These are phyloP conservation scores for Fusarium sp. DNA, from an alignment of 2,329 filamentous ascomycete genomes.

Conservation along the genomic window DNA sequence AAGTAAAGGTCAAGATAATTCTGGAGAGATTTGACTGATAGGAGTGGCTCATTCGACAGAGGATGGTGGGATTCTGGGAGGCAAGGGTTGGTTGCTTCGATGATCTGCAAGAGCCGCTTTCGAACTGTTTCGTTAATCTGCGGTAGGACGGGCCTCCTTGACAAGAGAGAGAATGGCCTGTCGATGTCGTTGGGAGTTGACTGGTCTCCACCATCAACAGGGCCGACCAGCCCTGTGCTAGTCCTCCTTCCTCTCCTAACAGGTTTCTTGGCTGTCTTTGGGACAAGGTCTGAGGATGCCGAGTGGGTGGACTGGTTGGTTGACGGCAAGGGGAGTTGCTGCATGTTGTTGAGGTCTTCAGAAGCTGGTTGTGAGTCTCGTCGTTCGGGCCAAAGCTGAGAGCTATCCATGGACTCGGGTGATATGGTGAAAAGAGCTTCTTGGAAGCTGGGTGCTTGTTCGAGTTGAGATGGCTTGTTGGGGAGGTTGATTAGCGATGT, in stretches of 20 bases:
- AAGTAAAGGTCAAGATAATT: constrained; percentile 71
- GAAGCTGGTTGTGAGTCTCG: neutral
- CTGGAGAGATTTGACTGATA: constrained; percentile 64
- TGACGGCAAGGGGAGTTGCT: neutral
- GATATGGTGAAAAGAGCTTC: constrained; percentile 19
- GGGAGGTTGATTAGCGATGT: constrained; percentile 2
- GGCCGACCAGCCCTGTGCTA: neutral
- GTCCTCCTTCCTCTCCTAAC: neutral
- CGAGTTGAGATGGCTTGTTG: neutral
- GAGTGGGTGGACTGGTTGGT: neutral
- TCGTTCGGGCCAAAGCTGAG: constrained; percentile 27
- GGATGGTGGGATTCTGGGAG: constrained; percentile 54
- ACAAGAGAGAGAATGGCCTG: constrained; percentile 45
- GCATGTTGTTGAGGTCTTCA: neutral
- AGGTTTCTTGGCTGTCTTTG: neutral
- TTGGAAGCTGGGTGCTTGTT: constrained; percentile 4
- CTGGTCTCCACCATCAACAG: neutral
- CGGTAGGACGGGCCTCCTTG: constrained; percentile 34
- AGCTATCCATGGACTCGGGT: constrained; percentile 37
- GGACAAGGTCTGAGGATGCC: neutral
- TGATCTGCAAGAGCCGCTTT: constrained; percentile 59
- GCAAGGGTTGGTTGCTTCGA: constrained; percentile 61
- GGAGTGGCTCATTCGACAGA: constrained; percentile 60
- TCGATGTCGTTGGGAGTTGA: constrained; percentile 34
- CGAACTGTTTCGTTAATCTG: constrained; percentile 52